Evolutionary conservation across 805 yeast species (phyloP).

Genomic region (Yarrowia bubula): DNA sequence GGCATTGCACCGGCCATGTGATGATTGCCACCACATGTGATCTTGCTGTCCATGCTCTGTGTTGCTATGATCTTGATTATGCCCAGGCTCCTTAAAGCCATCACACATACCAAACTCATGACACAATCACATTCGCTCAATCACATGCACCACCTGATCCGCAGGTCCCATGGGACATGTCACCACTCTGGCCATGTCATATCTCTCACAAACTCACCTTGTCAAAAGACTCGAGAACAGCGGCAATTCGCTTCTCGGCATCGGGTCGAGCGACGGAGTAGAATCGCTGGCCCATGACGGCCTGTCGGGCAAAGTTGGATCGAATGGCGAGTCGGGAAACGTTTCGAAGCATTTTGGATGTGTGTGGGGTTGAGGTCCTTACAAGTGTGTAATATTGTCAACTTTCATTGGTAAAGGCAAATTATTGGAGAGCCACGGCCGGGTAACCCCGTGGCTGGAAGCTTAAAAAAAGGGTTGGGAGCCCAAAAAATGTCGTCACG

Average conservation of each 20-base stretch:
- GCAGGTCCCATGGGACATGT: neutral
- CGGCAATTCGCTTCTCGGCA: slow-evolving; percentile 76
- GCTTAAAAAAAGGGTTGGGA: slow-evolving; percentile 28
- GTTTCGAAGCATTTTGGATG: slow-evolving; percentile 23
- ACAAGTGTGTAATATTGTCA: slow-evolving; percentile 13
- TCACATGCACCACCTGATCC: neutral
- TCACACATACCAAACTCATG: neutral
- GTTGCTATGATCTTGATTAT: too few species aligned
- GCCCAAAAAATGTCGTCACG: slow-evolving; percentile 73
- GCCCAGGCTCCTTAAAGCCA: too few species aligned
- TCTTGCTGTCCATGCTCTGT: too few species aligned
- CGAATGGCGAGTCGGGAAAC: slow-evolving; percentile 26
- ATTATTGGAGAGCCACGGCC: neutral
- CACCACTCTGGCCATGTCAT: neutral
- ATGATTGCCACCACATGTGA: too few species aligned
- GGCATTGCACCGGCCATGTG: too few species aligned
- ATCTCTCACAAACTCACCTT: slow-evolving; percentile 47
- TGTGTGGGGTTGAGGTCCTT: slow-evolving; percentile 19
- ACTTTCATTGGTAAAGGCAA: slow-evolving; percentile 24
- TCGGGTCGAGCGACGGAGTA: slow-evolving; percentile 71
- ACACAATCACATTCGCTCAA: neutral
- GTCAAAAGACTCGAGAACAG: slow-evolving; percentile 65
- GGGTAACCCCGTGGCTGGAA: slow-evolving; percentile 2
- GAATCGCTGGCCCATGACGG: slow-evolving; percentile 39
- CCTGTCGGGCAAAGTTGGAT: slow-evolving; percentile 21